Evolutionary conservation across 306 rosid species (phyloP).

Genomic region (Quercus suber): DNA sequence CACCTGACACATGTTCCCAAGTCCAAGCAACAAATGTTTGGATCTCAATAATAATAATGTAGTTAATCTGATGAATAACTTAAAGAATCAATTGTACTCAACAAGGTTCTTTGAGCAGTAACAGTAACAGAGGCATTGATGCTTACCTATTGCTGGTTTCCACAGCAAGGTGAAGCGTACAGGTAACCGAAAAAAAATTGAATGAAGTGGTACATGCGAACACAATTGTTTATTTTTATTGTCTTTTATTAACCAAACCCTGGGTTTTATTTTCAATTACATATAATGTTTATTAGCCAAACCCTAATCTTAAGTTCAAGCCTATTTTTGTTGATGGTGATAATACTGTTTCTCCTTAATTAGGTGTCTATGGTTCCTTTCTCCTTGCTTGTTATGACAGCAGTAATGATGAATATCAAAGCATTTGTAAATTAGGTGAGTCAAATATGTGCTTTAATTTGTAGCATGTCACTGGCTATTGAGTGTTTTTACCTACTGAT

Average conservation of each 20-base stretch:
- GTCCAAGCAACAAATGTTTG: background rate
- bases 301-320: slow-evolving; percentile 10
- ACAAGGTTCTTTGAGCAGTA: background rate
- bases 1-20: background rate
- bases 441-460: background rate
- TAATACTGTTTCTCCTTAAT: slow-evolving; percentile 21
- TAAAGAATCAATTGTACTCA: background rate
- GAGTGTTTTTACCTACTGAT: slow-evolving; percentile 14
- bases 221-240: background rate
- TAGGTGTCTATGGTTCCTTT: slow-evolving; percentile 90
- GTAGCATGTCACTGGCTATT: slow-evolving; percentile 17
- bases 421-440: slow-evolving; percentile 91
- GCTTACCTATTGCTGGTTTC: slow-evolving; percentile 77
- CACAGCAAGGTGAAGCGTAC: slow-evolving; percentile 92
- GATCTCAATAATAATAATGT: background rate
- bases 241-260: background rate
- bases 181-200: slow-evolving; percentile 44
- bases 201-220: slow-evolving; percentile 12
- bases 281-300: background rate
- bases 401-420: slow-evolving; percentile 80
- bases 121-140: background rate
- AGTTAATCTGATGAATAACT: background rate
- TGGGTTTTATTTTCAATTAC: background rate
- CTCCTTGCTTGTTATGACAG: slow-evolving; percentile 84
- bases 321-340: slow-evolving; percentile 9